phyloP scores from a whole-genome alignment of 768 basidiomycete genomes.

The Chalciporus chontae region DNA sequence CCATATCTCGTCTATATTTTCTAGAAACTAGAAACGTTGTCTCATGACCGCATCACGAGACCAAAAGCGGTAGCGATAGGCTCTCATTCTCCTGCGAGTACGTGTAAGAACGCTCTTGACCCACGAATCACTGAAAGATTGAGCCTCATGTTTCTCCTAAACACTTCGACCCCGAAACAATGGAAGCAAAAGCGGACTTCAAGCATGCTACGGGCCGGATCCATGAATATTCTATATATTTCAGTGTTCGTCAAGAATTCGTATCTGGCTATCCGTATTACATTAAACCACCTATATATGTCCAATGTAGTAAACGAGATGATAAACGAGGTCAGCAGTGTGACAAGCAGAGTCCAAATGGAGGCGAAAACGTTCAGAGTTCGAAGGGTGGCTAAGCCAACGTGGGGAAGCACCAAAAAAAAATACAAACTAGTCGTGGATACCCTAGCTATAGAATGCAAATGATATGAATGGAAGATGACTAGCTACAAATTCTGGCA shows the following conservation, averaged over 20 bases:
- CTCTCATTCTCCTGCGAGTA: no score
- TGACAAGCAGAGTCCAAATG: conserved; percentile 10
- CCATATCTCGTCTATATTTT: no score
- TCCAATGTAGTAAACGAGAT: conserved; percentile 12
- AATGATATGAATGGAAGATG: conserved; percentile 26
- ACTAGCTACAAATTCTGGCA: conserved; percentile 62
- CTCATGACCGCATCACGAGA: no score
- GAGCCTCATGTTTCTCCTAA: no score
- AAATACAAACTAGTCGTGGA: conserved; percentile 27
- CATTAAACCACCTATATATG: conserved; percentile 13
- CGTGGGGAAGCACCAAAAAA: neutral
- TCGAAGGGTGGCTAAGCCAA: conserved; percentile 2
- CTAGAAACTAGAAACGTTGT: no score
- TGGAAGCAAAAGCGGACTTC: no score
- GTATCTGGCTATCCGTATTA: conserved; percentile 21
- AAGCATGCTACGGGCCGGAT: no score
- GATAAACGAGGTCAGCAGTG: conserved; percentile 8
- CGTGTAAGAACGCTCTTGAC: no score
- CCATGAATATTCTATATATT: neutral
- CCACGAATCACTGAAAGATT: no score
- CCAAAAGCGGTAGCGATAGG: no score
- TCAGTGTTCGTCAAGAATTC: conserved; percentile 13
- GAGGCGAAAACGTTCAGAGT: conserved; percentile 10
- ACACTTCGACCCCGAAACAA: no score
- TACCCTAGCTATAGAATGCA: conserved; percentile 30